phyloP scores from a whole-genome alignment of 2,329 filamentous ascomycete genomes.

The Neophaeococcomyces aloes region DNA sequence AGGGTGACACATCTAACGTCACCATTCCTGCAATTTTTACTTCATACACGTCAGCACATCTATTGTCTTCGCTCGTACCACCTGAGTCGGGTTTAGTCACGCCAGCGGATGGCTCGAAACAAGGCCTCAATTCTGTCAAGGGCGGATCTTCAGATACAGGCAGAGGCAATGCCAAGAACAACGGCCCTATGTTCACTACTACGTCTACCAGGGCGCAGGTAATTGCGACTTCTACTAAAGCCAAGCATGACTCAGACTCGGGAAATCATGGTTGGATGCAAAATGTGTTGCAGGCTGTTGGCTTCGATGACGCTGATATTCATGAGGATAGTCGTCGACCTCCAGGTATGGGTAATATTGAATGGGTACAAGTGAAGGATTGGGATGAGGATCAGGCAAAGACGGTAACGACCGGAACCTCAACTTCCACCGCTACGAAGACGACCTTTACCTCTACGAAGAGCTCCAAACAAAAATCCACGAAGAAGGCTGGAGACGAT shows the following conservation, averaged over 20 bases:
- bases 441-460: constrained; percentile 14
- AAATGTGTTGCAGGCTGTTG: constrained; percentile 35
- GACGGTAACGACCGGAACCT: constrained; percentile 11
- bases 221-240: constrained; percentile 10
- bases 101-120: constrained; percentile 38
- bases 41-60: constrained; percentile 83
- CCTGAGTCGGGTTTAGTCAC: constrained; percentile 54
- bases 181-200: constrained; percentile 24
- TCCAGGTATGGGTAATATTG: constrained; percentile 61
- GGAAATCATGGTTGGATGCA: constrained; percentile 37
- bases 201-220: constrained; percentile 19
- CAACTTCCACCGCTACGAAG: constrained; percentile 18
- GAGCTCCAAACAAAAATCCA: constrained; percentile 23
- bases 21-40: constrained; percentile 93
- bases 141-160: constrained; percentile 12
- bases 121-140: constrained; percentile 6
- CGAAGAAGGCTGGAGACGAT: constrained; percentile 35
- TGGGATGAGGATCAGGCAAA: constrained; percentile 45
- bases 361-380: constrained; percentile 61
- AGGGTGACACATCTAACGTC: constrained; percentile 87
- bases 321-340: constrained; percentile 50
- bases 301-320: constrained; percentile 26
- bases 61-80: constrained; percentile 78
- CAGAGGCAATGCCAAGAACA: constrained; percentile 10
- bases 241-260: constrained; percentile 16